These are phyloP conservation scores for Dactylellina sp. DNA, from an alignment of 2,329 filamentous ascomycete genomes.

Conservation along the genomic window DNA sequence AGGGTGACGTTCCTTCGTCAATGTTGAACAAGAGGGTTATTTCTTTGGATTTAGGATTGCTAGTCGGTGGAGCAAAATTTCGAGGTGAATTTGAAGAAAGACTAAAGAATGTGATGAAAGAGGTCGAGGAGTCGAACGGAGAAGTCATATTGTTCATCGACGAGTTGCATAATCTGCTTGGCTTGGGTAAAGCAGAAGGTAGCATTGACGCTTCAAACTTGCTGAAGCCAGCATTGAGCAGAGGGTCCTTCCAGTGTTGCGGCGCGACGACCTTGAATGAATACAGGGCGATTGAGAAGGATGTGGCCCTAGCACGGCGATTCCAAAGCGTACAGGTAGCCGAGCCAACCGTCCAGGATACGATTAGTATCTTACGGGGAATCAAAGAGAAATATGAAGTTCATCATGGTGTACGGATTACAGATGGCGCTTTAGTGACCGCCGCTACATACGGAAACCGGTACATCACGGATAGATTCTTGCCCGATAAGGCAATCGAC, in stretches of 20 bases:
- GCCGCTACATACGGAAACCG: constrained; percentile 92
- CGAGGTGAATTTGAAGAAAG: constrained; percentile 96
- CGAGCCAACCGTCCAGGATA: constrained; percentile 90
- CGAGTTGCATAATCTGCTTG: constrained; percentile 89
- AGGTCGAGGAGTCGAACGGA: constrained; percentile 89
- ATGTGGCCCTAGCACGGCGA: constrained; percentile 87
- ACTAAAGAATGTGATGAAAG: constrained; percentile 85
- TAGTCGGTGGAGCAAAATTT: constrained; percentile 96
- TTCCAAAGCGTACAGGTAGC: constrained; percentile 96
- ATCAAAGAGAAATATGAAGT: constrained; percentile 99
- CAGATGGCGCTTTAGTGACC: constrained; percentile 88
- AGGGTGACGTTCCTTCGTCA: constrained; percentile 92
- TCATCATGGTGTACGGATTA: constrained; percentile 95
- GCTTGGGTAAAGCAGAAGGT: constrained; percentile 92
- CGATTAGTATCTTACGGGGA: constrained; percentile 89
- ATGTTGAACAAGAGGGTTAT: constrained; percentile 95
- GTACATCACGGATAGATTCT: constrained; percentile 94
- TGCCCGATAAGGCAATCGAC: constrained; percentile 97
- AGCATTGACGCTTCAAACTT: constrained; percentile 97
- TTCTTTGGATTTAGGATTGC: constrained; percentile 84
- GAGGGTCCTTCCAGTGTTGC: constrained; percentile 93
- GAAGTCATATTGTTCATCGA: constrained; percentile 95
- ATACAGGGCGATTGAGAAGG: constrained; percentile 94
- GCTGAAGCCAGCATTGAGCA: constrained; percentile 89
- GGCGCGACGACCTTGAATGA: constrained; percentile 93